A percentile compares a stretch with the other conserved stretches of the same genome.
phyloP scores from a whole-genome alignment of 2,329 filamentous ascomycete species.

The Fusarium sp. region DNA sequence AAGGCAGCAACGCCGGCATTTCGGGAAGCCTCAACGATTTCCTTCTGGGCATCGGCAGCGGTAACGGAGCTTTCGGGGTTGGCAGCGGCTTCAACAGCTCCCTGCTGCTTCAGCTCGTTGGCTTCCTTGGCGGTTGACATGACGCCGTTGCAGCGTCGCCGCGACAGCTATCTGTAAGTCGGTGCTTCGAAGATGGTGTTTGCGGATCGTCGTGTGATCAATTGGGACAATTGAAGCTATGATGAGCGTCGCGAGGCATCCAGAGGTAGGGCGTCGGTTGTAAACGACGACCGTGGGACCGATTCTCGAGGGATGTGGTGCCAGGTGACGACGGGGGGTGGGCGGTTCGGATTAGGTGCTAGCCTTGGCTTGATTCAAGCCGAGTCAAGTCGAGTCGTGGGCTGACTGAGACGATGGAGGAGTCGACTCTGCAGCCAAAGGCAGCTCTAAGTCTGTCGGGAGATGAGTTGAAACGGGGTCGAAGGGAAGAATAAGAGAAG shows the following conservation, averaged over 20 bases:
- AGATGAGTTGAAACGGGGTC: conserved; percentile 15
- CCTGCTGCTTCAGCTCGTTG: conserved; percentile 83
- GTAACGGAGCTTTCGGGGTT: conserved; percentile 76
- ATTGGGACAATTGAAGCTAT: conserved; percentile 36
- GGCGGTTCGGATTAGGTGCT: conserved; percentile 20
- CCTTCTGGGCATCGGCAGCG: conserved; percentile 77
- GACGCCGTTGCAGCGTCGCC: conserved; percentile 35
- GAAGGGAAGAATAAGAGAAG: conserved; percentile 33
- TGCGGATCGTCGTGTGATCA: conserved; percentile 27
- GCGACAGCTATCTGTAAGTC: conserved; percentile 23
- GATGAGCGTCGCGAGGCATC: conserved; percentile 33
- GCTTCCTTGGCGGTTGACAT: conserved; percentile 52
- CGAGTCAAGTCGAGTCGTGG: background rate
- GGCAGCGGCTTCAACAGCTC: conserved; percentile 79
- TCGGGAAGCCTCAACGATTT: conserved; percentile 80
- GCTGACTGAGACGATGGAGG: conserved; percentile 11
- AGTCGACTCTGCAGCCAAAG: conserved; percentile 17
- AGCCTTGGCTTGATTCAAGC: conserved; percentile 13
- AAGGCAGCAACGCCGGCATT: conserved; percentile 84
- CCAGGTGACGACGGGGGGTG: conserved; percentile 22
- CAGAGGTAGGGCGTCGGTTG: conserved; percentile 23
- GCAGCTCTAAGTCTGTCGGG: conserved; percentile 18
- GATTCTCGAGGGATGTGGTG: conserved; percentile 16
- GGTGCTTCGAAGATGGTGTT: conserved; percentile 1
- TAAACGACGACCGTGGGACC: conserved; percentile 13